These are phyloP conservation scores for Anisodus tanguticus DNA, from an alignment of 257 asterid species.

Conservation along the genomic window DNA sequence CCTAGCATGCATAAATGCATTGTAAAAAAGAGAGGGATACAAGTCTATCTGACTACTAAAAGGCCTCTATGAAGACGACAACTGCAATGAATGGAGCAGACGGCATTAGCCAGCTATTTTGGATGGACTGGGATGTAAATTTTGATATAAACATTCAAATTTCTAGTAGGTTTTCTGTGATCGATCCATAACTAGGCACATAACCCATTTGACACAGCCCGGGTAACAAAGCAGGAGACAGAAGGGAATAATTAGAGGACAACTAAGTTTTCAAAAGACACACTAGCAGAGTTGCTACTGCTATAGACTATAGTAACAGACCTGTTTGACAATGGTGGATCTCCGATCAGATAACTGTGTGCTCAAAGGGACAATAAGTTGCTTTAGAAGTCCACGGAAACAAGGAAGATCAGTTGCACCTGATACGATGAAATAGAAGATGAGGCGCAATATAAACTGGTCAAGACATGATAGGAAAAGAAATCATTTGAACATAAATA, in stretches of 20 bases:
- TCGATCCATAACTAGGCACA: slow-evolving; percentile 14
- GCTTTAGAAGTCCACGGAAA: slow-evolving; percentile 95
- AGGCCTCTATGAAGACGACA: neutral
- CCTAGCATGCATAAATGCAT: slow-evolving; percentile 3
- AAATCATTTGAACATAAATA: slow-evolving; percentile 2
- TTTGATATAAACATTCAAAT: slow-evolving; percentile 1
- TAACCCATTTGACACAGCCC: slow-evolving; percentile 18
- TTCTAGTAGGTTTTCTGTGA: slow-evolving; percentile 13
- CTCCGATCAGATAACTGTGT: slow-evolving; percentile 94
- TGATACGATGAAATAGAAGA: slow-evolving; percentile 43
- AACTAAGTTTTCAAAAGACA: neutral
- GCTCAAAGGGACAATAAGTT: slow-evolving; percentile 85
- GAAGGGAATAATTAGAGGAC: neutral
- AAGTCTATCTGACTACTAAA: neutral
- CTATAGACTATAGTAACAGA: slow-evolving; percentile 27
- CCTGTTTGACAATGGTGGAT: slow-evolving; percentile 99
- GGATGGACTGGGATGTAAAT: neutral
- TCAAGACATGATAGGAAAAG: slow-evolving; percentile 6
- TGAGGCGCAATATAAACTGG: neutral
- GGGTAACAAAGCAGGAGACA: neutral
- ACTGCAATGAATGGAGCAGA: neutral
- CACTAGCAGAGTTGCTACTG: slow-evolving; percentile 16
- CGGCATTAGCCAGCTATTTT: neutral
- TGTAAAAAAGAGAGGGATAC: neutral
- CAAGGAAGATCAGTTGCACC: slow-evolving; percentile 92